Evolutionary conservation across 495 filamentous ascomycete species (phyloP).

Genomic region (Pseudomonodictys pantanalensis): DNA sequence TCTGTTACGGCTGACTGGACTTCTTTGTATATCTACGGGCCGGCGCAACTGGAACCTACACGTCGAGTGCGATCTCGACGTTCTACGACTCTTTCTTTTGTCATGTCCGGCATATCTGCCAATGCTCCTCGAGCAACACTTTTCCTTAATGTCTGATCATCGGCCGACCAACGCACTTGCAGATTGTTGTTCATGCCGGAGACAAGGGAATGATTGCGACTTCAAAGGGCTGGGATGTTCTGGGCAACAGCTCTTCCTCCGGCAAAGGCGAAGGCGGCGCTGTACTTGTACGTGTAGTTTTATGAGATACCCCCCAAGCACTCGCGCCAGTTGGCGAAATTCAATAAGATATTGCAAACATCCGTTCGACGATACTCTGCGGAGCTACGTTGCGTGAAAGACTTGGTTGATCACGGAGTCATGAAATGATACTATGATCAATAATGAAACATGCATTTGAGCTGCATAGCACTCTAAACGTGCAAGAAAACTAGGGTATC

Average conservation of each 20-base stretch:
- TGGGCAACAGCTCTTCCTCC: not conserved
- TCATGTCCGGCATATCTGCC: not conserved
- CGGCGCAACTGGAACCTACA: conserved; percentile 19
- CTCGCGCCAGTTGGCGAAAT: not conserved
- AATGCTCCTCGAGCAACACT: not conserved
- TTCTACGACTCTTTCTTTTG: conserved; percentile 30
- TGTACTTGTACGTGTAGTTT: conserved; percentile 14
- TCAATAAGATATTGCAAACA: too few species aligned
- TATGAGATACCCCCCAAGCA: conserved; percentile 10
- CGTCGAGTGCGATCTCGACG: conserved; percentile 31
- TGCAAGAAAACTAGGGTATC: too few species aligned
- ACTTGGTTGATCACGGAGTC: too few species aligned
- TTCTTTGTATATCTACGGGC: conserved; percentile 14
- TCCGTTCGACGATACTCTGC: too few species aligned
- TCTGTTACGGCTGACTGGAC: not conserved
- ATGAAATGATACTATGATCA: too few species aligned
- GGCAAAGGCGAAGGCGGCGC: conserved; percentile 8
- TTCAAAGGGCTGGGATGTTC: not conserved
- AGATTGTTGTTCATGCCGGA: conserved; percentile 3
- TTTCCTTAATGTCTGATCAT: conserved; percentile 10
- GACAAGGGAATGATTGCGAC: too few species aligned
- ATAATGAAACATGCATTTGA: too few species aligned
- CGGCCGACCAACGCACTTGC: not conserved
- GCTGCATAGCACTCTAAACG: too few species aligned
- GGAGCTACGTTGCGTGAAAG: too few species aligned